These are phyloP conservation scores for Coemansia umbellata DNA, from an alignment of 192 early-diverging fungal genomes.

Conservation along the genomic window DNA sequence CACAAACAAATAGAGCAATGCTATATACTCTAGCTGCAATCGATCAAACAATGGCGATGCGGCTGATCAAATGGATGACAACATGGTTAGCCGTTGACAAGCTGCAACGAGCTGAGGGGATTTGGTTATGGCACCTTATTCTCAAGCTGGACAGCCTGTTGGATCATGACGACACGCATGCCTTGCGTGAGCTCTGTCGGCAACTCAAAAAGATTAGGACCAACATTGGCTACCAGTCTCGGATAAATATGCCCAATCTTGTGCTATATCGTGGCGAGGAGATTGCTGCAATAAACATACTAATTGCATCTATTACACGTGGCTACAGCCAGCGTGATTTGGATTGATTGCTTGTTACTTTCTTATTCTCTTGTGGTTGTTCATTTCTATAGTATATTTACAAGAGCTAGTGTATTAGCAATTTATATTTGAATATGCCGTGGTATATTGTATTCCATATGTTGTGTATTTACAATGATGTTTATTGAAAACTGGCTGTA, in stretches of 20 bases:
- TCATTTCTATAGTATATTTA: too few species aligned
- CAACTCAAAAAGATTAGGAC: conserved; percentile 14
- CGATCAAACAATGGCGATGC: conserved; percentile 32
- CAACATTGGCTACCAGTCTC: conserved; percentile 4
- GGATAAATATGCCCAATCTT: not conserved
- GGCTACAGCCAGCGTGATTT: conserved; percentile 38
- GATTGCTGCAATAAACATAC: conserved; percentile 37
- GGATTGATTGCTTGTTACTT: conserved; percentile 6
- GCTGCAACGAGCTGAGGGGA: conserved; percentile 19
- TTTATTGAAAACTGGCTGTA: too few species aligned
- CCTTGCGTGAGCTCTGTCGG: conserved; percentile 39
- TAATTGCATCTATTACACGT: conserved; percentile 32
- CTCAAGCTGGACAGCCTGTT: conserved; percentile 32
- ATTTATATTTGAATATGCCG: too few species aligned
- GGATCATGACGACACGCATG: conserved; percentile 40
- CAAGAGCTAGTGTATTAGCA: too few species aligned
- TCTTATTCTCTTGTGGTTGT: not conserved
- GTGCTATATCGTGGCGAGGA: conserved; percentile 13
- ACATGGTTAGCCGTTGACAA: conserved; percentile 23
- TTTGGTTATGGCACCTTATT: conserved; percentile 44
- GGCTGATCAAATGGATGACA: conserved; percentile 37
- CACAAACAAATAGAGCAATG: conserved; percentile 1
- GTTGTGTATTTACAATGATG: too few species aligned
- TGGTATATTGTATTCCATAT: too few species aligned
- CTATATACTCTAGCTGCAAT: conserved; percentile 23